Base-by-base conservation (phyloP, 164 flowering plant genomes). In the Berberis thunbergii region DNA sequence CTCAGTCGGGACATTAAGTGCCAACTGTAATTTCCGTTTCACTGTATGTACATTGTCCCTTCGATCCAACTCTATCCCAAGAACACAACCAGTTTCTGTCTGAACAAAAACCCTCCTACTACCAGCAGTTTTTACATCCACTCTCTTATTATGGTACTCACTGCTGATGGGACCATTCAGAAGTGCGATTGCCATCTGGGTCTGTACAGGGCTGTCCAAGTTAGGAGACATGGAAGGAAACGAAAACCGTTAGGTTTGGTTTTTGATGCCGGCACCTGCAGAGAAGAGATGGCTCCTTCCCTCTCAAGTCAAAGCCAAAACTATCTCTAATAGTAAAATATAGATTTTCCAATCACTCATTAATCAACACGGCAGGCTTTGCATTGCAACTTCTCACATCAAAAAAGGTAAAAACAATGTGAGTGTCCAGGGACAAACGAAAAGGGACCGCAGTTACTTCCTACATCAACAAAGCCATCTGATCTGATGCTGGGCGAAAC, bases 71-170 rank as follows among this genome's bases (percentile, higher is more conserved):
- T 79, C 83, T 2, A 79, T 63, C 39, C 80, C 80, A 11, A 79
- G 56, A 7, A 79, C 83, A 58, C 70, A 72, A 2, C 83, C 83
- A 56, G 76, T 79, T 50, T 83, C 91, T 50, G 91, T 82, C 70
- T 80, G 87, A 38, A 83, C 86, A 77, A 86, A 83, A 2, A 86
- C 77, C 41, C 86, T 80, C 64, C 85, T 80, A 65, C 76, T 79
- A 4, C 64, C 78, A 38, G 78, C 57, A 64, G 76, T 62, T 52
- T 71, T 78, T 49, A 82, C 73, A 57, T 82, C 85, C 73, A 70
- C 53, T 57, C 64, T 73, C 42, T 69, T 75, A 45, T 62, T 73
- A 9, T 71, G 67, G 60, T 54, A 77, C 48, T 83, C 87, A 45
- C 79, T 64, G 40, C 68, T 65, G 43, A 80, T 60, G 39, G 79